Conservation (phyloP, 2,329 filamentous ascomycete genomes). For the Botrytis elliptica region DNA sequence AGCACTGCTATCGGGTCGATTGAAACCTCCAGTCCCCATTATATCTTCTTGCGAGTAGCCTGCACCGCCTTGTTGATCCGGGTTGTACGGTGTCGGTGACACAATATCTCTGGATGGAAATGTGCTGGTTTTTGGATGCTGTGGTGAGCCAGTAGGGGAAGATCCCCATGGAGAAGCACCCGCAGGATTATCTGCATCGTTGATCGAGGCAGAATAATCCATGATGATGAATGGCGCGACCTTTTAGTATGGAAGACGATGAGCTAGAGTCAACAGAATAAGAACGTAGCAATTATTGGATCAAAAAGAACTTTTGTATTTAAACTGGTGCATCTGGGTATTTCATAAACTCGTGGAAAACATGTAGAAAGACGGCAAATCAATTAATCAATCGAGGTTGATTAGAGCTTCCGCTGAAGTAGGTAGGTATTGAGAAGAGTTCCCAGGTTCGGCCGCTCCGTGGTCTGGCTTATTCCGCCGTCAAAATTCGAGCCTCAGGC, state of each 20-base stretch:
- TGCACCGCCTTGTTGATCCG: slow-evolving; percentile 26
- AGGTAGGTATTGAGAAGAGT: slow-evolving; percentile 18
- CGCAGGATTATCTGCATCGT: slow-evolving; percentile 57
- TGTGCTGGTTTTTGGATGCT: slow-evolving; percentile 34
- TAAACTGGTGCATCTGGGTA: not conserved
- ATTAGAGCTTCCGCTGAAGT: slow-evolving; percentile 16
- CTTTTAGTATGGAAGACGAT: slow-evolving; percentile 23
- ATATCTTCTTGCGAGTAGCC: slow-evolving; percentile 35
- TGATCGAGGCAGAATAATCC: slow-evolving; percentile 63
- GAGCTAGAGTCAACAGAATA: slow-evolving; percentile 7
- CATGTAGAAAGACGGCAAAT: slow-evolving; percentile 2
- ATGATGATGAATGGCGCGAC: slow-evolving; percentile 43
- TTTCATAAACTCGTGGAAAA: slow-evolving; percentile 19
- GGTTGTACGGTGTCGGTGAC: slow-evolving; percentile 35
- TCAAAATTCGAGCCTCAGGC: not conserved
- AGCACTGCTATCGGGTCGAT: slow-evolving; percentile 33
- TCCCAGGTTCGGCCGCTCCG: not conserved
- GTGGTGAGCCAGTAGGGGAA: slow-evolving; percentile 37
- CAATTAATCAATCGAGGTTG: slow-evolving; percentile 5
- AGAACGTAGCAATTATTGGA: slow-evolving; percentile 19
- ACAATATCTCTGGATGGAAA: slow-evolving; percentile 32
- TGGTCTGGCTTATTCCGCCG: slow-evolving; percentile 10
- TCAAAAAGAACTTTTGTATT: slow-evolving; percentile 6
- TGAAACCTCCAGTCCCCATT: slow-evolving; percentile 30
- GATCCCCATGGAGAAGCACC: slow-evolving; percentile 61